Conservation (phyloP, 2,329 filamentous ascomycete genomes). For the Biscogniauxia marginata region DNA sequence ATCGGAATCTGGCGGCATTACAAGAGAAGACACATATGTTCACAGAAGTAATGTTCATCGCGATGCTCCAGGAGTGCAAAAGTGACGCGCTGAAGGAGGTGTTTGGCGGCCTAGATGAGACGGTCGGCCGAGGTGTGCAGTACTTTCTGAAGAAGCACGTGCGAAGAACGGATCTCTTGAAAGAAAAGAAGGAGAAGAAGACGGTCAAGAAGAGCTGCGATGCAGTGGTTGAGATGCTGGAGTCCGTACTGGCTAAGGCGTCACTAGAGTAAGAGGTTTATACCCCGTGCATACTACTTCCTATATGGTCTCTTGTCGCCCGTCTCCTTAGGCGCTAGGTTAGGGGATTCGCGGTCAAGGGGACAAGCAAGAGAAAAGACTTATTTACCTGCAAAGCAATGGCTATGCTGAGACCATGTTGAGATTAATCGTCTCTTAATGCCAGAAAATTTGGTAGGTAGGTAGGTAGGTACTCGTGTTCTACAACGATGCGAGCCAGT, state of each 20-base stretch:
- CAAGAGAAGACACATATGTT: constrained; percentile 76
- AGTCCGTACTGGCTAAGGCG: constrained; percentile 23
- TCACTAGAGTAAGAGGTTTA: constrained; percentile 12
- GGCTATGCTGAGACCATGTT: not conserved
- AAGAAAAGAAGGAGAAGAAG: constrained; percentile 46
- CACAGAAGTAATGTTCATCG: constrained; percentile 76
- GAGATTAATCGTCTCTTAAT: no score
- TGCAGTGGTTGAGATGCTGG: constrained; percentile 39
- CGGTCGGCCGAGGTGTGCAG: constrained; percentile 70
- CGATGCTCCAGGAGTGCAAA: constrained; percentile 67
- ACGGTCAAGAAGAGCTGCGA: constrained; percentile 48
- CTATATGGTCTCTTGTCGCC: no score
- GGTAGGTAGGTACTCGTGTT: not conserved
- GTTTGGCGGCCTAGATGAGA: constrained; percentile 63
- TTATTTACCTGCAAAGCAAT: no score
- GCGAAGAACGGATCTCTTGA: constrained; percentile 58
- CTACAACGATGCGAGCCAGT: no score
- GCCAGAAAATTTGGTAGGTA: no score
- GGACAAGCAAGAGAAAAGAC: no score
- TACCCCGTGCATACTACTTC: no score
- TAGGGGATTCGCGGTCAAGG: no score
- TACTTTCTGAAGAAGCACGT: constrained; percentile 80
- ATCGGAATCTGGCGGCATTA: constrained; percentile 75
- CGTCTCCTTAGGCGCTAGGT: no score
- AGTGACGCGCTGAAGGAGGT: constrained; percentile 59